phyloP scores from a whole-genome alignment of 2,329 filamentous ascomycete species.

The Neurospora sp. region DNA sequence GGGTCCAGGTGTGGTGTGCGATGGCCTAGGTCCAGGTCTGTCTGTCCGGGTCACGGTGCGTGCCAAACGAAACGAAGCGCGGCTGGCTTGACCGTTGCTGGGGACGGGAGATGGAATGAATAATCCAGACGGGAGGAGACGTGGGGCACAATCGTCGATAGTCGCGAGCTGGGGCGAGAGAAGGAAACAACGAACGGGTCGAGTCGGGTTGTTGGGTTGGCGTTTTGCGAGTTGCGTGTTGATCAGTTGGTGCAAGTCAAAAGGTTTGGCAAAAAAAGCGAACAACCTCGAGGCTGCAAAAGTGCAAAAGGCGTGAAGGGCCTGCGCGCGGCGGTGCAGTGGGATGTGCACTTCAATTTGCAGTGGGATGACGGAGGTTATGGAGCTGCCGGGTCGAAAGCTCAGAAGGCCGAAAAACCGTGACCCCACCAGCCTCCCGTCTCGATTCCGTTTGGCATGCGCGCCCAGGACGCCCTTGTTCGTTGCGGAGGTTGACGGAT shows the following conservation, averaged over 20 bases:
- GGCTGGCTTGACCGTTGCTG: not conserved
- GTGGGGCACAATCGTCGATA: not conserved
- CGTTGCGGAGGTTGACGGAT: not conserved
- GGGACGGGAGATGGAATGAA: not conserved
- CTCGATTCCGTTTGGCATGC: not conserved
- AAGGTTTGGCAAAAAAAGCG: slow-evolving; percentile 5
- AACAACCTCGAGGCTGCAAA: not conserved
- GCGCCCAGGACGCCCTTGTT: not conserved
- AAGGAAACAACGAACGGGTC: not conserved
- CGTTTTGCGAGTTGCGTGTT: not conserved
- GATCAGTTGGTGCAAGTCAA: not conserved
- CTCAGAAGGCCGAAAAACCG: slow-evolving; percentile 17
- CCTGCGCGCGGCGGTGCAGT: not conserved
- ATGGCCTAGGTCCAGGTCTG: not conserved
- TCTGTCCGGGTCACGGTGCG: not conserved
- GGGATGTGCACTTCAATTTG: not conserved
- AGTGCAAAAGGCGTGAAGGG: not conserved
- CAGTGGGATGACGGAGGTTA: slow-evolving; percentile 17
- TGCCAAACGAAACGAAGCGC: not conserved
- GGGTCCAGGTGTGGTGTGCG: not conserved
- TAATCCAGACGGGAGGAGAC: not conserved
- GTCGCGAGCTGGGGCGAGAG: not conserved
- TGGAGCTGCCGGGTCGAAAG: slow-evolving; percentile 18
- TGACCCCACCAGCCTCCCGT: slow-evolving; percentile 18
- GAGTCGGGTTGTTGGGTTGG: not conserved